These are phyloP conservation scores for Quercus agrifolia DNA, from an alignment of 306 rosid genomes.

Conservation along the genomic window DNA sequence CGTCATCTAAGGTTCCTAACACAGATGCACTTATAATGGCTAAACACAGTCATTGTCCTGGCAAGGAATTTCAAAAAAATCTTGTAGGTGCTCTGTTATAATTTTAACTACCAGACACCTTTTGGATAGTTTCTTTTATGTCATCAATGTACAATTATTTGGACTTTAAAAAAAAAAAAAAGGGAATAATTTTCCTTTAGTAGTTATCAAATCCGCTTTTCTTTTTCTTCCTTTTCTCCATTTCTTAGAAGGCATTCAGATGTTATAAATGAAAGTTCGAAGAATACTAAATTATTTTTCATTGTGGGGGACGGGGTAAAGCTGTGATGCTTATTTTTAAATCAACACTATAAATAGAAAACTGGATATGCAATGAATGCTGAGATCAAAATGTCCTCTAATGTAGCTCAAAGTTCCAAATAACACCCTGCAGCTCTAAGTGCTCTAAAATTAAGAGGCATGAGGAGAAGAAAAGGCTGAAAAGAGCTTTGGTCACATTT, in stretches of 20 bases:
- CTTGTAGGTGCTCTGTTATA: too few species aligned
- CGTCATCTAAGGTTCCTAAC: background rate
- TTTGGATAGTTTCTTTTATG: background rate
- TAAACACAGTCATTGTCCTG: background rate
- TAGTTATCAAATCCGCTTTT: background rate
- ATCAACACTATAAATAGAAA: background rate
- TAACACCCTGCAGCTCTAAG: too few species aligned
- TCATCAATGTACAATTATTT: background rate
- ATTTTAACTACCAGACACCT: background rate
- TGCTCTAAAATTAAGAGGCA: too few species aligned
- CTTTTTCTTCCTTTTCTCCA: background rate
- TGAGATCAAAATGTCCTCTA: background rate
- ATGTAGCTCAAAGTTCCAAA: too few species aligned
- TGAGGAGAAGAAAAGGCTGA: too few species aligned
- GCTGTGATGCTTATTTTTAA: background rate
- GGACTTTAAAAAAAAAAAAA: background rate
- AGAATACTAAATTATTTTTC: background rate
- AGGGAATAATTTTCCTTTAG: background rate
- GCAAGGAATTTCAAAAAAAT: background rate
- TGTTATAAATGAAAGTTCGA: background rate
- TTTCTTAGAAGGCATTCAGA: background rate
- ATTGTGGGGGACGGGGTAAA: background rate
- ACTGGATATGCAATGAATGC: background rate
- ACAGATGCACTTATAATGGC: background rate
- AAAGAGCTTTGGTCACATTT: too few species aligned